Evolutionary conservation across 306 rosid species (phyloP).

Genomic region (Castanospermum australe): DNA sequence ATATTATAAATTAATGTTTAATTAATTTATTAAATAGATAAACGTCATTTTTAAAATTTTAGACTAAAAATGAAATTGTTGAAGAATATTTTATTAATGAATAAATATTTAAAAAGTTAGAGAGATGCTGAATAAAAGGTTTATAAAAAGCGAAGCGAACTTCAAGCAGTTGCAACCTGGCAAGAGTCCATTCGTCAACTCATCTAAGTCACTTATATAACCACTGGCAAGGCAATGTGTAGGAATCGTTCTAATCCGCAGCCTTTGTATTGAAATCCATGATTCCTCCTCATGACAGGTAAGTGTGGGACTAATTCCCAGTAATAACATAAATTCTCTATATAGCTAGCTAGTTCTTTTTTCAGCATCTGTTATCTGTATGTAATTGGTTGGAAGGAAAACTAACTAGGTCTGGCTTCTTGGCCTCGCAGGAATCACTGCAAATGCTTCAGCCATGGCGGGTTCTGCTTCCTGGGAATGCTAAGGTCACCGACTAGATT

Average conservation of each 20-base stretch:
- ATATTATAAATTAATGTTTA: too few species aligned
- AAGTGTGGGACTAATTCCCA: neutral
- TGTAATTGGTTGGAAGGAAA: neutral
- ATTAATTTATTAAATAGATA: too few species aligned
- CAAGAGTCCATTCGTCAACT: neutral
- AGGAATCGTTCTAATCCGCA: neutral
- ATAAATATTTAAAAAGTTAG: neutral
- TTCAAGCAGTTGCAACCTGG: neutral
- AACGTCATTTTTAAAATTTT: too few species aligned
- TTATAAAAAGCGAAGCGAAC: neutral
- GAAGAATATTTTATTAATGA: too few species aligned
- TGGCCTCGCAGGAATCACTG: neutral
- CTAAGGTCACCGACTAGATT: constrained; percentile 7
- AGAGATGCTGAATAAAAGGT: neutral
- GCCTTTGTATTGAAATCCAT: neutral
- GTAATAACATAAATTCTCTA: neutral
- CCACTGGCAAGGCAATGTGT: neutral
- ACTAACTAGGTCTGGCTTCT: neutral
- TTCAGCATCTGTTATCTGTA: neutral
- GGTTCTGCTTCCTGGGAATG: neutral
- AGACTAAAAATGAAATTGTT: too few species aligned
- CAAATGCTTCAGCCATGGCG: neutral
- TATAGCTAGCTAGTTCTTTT: neutral
- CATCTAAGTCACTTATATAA: neutral
- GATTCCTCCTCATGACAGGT: neutral